Percentiles rank a stretch among this genome's conserved stretches.
Evolutionary conservation across 1,284 basidiomycete genomes (phyloP).

Genomic region (Boletellus sp.): DNA sequence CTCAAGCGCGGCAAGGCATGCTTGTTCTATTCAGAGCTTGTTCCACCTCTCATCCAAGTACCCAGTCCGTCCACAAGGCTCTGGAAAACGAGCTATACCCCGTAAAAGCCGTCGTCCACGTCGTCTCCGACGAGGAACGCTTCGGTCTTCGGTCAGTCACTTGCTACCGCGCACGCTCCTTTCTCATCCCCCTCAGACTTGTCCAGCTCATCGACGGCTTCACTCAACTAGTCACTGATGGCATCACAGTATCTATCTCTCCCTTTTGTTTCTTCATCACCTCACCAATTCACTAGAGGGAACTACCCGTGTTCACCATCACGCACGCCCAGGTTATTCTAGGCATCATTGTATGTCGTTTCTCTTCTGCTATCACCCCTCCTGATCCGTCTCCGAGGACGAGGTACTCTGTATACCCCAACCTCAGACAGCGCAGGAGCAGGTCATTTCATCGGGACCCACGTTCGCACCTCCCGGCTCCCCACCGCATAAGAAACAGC

Average conservation of each 20-base stretch:
- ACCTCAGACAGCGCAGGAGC: neutral
- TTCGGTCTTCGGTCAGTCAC: constrained; percentile 64
- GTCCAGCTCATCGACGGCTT: constrained; percentile 62
- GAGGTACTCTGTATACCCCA: constrained; percentile 16
- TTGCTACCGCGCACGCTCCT: neutral
- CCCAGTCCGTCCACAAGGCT: constrained; percentile 69
- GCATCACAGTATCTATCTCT: constrained; percentile 44
- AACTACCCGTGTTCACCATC: constrained; percentile 72
- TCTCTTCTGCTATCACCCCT: constrained; percentile 4
- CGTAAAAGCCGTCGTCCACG: constrained; percentile 50
- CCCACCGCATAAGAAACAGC: constrained; percentile 20
- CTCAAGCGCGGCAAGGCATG: constrained; percentile 61
- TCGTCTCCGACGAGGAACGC: constrained; percentile 57
- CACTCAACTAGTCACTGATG: constrained; percentile 44
- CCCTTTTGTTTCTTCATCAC: neutral
- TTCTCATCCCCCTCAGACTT: constrained; percentile 38
- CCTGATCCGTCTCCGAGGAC: constrained; percentile 40
- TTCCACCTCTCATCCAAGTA: constrained; percentile 2
- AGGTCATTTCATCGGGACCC: neutral
- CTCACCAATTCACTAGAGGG: constrained; percentile 44
- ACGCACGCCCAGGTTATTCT: constrained; percentile 52
- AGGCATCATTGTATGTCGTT: constrained; percentile 59
- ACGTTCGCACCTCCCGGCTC: neutral
- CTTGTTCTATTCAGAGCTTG: neutral
- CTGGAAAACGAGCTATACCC: constrained; percentile 75